Evolutionary conservation across 2,329 filamentous ascomycete genomes (phyloP), one percentile per base, ranked within the genome.

Genomic region (Celoporthe dispersa): DNA sequence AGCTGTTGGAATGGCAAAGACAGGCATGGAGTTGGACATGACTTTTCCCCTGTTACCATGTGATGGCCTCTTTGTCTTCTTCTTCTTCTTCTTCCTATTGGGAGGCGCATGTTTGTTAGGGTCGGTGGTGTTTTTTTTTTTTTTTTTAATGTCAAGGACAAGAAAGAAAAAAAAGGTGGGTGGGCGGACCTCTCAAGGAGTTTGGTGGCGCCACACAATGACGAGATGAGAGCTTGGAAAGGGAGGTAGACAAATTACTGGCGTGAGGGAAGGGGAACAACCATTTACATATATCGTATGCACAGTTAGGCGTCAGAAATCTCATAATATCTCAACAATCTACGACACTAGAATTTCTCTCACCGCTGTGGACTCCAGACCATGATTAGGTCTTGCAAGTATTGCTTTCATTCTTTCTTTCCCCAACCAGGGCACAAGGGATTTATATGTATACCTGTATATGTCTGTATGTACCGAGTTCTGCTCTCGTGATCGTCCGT

Each of bases 391-490:
- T 31, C 14, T 33, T 57, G 25, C 19, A 16, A 33, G 14, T 57
- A 6, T 55, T 55, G 12, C 14, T 6, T 31, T 28, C 25, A 28
- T 55, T 28, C 51, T 14, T 28, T n/a, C 16, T 25, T n/a, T 16
- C 51, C 44, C 7, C 53, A 33, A 19, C 9, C 28, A 2, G 53
- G 53, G 6, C 53, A 16, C 25, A 31, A 7, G 28, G 33, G 25
- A 31, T 55, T 28, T 37, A n/a, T 37, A 37, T 35, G 22, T 60
- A 41, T 44, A 16, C 8, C 3, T 16, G 14, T 44, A 16, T 44
- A 22, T 44, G 41, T n/a, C 16, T 44, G 12, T 63, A 63, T 63
- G n/a, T 63, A 63, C 12, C 35, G 39, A n/a, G 19, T 61, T 61
- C n/a, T 25, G 59, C 33, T 22, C 33, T 39, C 22, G 33, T 22